Evolutionary conservation across 352 stramenopile species (phyloP).

Genomic region (Globisporangium canariense): DNA sequence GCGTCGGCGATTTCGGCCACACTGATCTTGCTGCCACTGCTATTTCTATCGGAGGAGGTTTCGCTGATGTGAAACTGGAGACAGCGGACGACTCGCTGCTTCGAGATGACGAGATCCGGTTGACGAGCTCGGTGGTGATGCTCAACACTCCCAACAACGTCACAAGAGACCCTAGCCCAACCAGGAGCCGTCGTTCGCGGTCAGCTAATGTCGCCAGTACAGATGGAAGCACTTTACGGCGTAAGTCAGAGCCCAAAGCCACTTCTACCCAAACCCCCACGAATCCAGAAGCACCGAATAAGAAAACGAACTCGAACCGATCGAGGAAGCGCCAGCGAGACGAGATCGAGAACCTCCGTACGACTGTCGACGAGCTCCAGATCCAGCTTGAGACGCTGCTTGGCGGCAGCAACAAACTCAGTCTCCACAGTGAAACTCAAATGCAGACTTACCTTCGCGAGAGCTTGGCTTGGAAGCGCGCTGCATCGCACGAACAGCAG

Average conservation of each 20-base stretch:
- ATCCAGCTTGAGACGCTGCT: slow-evolving; percentile 12
- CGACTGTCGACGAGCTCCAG: not conserved
- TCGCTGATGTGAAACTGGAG: not conserved
- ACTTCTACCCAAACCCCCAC: slow-evolving; percentile 46
- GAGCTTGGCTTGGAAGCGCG: slow-evolving; percentile 7
- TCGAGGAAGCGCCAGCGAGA: slow-evolving; percentile 14
- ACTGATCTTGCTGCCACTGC: no score
- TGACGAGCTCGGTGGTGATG: not conserved
- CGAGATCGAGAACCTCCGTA: slow-evolving; percentile 1
- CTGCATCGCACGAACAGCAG: not conserved
- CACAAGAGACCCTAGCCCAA: not conserved
- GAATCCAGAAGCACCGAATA: slow-evolving; percentile 22
- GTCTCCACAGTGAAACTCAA: not conserved
- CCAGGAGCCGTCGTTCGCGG: not conserved
- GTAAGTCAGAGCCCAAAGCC: slow-evolving; percentile 22
- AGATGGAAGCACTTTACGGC: not conserved
- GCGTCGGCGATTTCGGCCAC: slow-evolving; percentile 13
- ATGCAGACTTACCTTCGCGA: slow-evolving; percentile 6
- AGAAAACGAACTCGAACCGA: slow-evolving; percentile 33
- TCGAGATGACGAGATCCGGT: not conserved
- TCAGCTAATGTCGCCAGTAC: not conserved
- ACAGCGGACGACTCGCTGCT: not conserved
- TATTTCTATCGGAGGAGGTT: no score
- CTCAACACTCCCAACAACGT: not conserved
- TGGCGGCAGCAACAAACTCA: slow-evolving; percentile 28